A percentile compares a stretch with the other conserved stretches of the same genome.
These are phyloP conservation scores for Penicillium odoratum DNA, from an alignment of 495 filamentous ascomycete genomes.

Conservation along the genomic window DNA sequence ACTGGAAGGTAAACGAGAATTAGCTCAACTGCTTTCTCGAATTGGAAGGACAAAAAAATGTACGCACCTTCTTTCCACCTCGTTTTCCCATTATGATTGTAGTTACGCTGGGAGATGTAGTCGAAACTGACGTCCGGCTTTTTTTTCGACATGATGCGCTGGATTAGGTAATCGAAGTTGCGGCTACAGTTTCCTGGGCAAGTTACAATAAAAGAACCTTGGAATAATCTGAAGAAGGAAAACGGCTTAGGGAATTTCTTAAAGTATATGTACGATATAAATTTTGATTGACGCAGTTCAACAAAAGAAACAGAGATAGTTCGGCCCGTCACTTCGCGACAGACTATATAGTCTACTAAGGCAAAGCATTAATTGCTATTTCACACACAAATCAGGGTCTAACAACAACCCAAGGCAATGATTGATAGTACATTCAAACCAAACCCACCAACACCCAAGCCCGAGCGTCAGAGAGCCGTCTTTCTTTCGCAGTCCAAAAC, in stretches of 20 bases:
- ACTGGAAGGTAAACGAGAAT: slow-evolving; percentile 26
- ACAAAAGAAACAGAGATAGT: slow-evolving; percentile 31
- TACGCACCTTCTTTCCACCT: slow-evolving; percentile 38
- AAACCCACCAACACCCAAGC: slow-evolving; percentile 13
- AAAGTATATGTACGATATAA: slow-evolving; percentile 9
- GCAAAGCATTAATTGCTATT: slow-evolving; percentile 41
- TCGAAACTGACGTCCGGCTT: slow-evolving; percentile 11
- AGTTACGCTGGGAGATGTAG: slow-evolving; percentile 10
- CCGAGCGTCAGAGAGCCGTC: slow-evolving; percentile 16
- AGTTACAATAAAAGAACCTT: not conserved
- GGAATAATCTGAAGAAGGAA: not conserved
- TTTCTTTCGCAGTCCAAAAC: slow-evolving; percentile 26
- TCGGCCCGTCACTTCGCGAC: slow-evolving; percentile 25
- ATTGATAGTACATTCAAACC: slow-evolving; percentile 41
- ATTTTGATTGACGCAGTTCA: slow-evolving; percentile 10
- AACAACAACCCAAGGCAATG: slow-evolving; percentile 36
- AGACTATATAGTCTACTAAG: slow-evolving; percentile 39
- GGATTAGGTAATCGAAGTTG: slow-evolving; percentile 14
- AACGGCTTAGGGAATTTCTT: not conserved
- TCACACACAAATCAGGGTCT: slow-evolving; percentile 37
- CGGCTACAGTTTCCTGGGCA: not conserved
- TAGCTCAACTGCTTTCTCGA: slow-evolving; percentile 7
- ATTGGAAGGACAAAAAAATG: not conserved
- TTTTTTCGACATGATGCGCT: not conserved
- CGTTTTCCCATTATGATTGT: slow-evolving; percentile 40